Evolutionary conservation across 2,329 filamentous ascomycete species (phyloP), one percentile per base, ranked within the genome.

Genomic region (Leptoxyphium fumago): DNA sequence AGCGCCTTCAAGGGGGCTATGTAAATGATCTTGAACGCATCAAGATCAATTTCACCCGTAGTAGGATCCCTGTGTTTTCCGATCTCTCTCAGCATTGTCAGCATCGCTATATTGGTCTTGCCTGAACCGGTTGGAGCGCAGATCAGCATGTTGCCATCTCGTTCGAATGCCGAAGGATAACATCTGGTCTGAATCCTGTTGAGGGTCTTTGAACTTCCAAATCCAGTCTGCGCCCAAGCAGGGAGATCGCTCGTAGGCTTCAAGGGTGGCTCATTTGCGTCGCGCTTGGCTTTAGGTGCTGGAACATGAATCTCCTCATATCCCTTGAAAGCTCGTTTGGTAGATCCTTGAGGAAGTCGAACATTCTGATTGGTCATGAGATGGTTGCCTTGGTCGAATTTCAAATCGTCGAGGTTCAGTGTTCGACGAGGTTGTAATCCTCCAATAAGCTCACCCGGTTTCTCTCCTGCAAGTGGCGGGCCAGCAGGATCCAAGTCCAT

Each of bases 321-420:
- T 29, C 91, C 91, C 64, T 98, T 98, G 68, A 95, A 95, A 0
- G 84, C 86, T 40, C 87, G 78, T 64, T 96, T 95, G 0, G 85
- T 95, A 2, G 91, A 94, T 10, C 91, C 91, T 60, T 94, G 86
- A 0, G 91, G 91, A 15, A 98, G 73, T 50, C 84, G 82, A 40
- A 98, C 91, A 59, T 87, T 95, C 6, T 87, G 84, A 56, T 98
- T 98, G n/a, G 91, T 96, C 89, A 96, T 98, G 38, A 98, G 73
- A 68, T 98, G 91, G 57, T 96, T 98, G 43, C 91, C 91, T 64
- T 96, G 89, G 54, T 96, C 91, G 60, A 98, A 98, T 34, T 95
- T 76, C 29, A 98, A 76, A 56, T 96, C 96, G 46, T 98, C 89
- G 42, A 98, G 71, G 60, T 96, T 96, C 61, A 98, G 86, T 39